These are phyloP conservation scores for Aspergillus novoparasiticus DNA, from an alignment of 2,329 filamentous ascomycete genomes.

Conservation along the genomic window DNA sequence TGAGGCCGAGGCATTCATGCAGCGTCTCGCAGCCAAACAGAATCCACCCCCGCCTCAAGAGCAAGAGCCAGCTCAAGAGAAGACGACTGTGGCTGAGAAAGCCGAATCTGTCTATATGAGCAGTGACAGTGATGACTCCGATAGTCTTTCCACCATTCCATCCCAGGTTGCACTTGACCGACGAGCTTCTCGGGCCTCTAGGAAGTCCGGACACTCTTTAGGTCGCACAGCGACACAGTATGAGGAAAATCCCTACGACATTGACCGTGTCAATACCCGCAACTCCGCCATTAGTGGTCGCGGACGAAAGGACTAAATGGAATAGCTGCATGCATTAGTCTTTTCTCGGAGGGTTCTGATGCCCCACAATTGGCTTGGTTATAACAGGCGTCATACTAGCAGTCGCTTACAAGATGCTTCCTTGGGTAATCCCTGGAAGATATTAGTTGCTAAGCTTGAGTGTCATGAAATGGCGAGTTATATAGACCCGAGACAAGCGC, in stretches of 20 bases:
- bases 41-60: background rate
- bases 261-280: slow-evolving; percentile 12
- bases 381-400: background rate
- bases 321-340: background rate
- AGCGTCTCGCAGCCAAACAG: slow-evolving; percentile 17
- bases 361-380: background rate
- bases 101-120: background rate
- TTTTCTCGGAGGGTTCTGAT: background rate
- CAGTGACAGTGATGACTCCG: slow-evolving; percentile 2
- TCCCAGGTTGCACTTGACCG: background rate
- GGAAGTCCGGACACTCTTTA: slow-evolving; percentile 2
- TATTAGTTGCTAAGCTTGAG: background rate
- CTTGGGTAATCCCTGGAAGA: background rate
- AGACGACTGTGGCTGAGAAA: background rate
- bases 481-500: background rate
- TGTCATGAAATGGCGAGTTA: background rate
- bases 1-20: slow-evolving; percentile 35
- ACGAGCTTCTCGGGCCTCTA: slow-evolving; percentile 4
- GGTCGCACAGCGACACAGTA: slow-evolving; percentile 8
- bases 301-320: background rate
- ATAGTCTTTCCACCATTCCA: background rate
- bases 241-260: slow-evolving; percentile 17
- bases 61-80: background rate
- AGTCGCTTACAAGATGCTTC: background rate
- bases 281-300: slow-evolving; percentile 4